Base-by-base conservation (phyloP, 768 basidiomycete species). In the Suillus placidus region DNA sequence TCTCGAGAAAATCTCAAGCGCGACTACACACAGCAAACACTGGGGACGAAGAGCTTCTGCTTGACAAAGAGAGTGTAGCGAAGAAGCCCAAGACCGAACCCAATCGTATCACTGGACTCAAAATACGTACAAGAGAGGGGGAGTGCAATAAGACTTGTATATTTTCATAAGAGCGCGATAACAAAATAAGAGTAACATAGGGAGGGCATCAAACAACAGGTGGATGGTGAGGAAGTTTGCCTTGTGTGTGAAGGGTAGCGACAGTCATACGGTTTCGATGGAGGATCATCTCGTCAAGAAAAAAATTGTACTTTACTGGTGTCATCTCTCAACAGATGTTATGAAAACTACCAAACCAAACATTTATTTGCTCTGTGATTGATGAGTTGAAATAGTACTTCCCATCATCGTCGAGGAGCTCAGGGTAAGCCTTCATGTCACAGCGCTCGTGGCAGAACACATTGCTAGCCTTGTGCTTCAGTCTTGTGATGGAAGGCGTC, bases 311-410 rank as follows among this genome's bases (percentile, higher is more conserved):
- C 67, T 70, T 70, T 0, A 54, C 67, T 26, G 67, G 63, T 4
- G 66, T 32, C 79, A 79, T 80, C 70, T 80, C 76, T 5, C 71
- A 64, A 51, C 70, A 71, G 0, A 80, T 80, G 3, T 77, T 67
- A n/a, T 70, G 69, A 64, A 73, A 55, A 3, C 79, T 76, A 1
- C 78, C 79, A 52, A 82, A 66, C 82, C 82, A 83, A 0, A 65
- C 49, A 63, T 79, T 78, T 37, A 42, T 74, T 75, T 65, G 75
- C 71, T 81, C 81, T 75, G 60, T 81, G 65, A n/a, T 68, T 43
- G 52, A 83, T n/a, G 81, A 79, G 9, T 76, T 73, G 60, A 83
- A 71, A 47, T 77, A 75, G 42, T 80, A 83, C 57, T 72, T 66
- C 26, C 62, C 35, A 2, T 37, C 9, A 1, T 10, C 9, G 2